Base-by-base conservation (phyloP, 1,284 basidiomycete species). In the Hymenochaete sp. region DNA sequence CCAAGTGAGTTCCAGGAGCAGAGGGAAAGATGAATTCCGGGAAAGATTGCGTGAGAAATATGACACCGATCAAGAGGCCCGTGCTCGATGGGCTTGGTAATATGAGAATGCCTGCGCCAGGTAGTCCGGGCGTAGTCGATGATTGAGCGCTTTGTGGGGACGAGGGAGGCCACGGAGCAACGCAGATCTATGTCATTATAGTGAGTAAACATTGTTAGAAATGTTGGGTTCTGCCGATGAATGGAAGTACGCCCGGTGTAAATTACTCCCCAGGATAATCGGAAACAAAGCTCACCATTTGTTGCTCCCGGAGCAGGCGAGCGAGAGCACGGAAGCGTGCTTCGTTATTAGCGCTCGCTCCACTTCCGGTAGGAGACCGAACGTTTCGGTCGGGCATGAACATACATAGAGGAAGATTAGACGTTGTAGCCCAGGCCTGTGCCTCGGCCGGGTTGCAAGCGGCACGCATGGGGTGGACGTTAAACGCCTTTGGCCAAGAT, bases 361-460 rank as follows among this genome's bases (percentile, higher is more conserved):
- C 5, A 8, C 21, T 26, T 1, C 38, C 24, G 2, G 22, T 45
- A 67, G 65, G n/a, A n/a, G n/a, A n/a, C 42, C 63, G 62, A 54
- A 71, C 67, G 32, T 59, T 58, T 28, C 71, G 68, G 55, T 78
- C 73, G 8, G 79, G 71, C 67, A 80, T 73, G 59, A 82, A 74
- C 42, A 77, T 77, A 59, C 71, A 77, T 47, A 73, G 65, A 19
- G 75, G 75, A 27, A 67, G 69, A 24, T 58, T 53, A 51, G 67
- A 61, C 26, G 61, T 63, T 42, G 62, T 64, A 37, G 75, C 64
- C 72, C 75, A 78, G 8, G 64, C 61, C 33, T 72, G 66, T 36
- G 77, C 62, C 33, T 76, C 68, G 40, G 58, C 59, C n/a, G 76
- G 56, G 29, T 70, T 57, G 41, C 67, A 66, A 25, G 63, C 62